These are phyloP conservation scores for Dendrobium catenatum DNA, from an alignment of 106 monocot genomes.

Conservation along the genomic window DNA sequence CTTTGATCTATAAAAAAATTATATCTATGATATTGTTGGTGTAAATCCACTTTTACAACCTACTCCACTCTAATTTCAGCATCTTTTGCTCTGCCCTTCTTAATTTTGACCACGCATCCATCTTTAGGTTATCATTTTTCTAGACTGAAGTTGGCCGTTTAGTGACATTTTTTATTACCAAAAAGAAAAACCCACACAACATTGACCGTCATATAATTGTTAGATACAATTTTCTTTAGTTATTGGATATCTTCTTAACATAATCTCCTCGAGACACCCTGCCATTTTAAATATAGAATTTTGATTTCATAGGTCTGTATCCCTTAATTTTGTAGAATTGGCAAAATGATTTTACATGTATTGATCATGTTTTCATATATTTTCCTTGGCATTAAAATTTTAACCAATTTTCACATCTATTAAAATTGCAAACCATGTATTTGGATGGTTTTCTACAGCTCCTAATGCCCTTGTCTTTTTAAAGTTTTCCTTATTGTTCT, in stretches of 20 bases:
- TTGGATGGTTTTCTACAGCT: background rate
- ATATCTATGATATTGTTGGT: no score
- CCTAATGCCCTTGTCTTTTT: background rate
- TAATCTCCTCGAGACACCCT: background rate
- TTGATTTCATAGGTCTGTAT: background rate
- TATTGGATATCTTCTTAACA: background rate
- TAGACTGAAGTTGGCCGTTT: background rate
- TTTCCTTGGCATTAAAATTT: background rate
- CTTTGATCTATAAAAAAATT: no score
- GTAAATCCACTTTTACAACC: no score
- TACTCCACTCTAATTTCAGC: background rate
- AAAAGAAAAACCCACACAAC: background rate
- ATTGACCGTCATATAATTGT: background rate
- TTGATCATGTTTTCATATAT: background rate
- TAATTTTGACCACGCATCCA: background rate
- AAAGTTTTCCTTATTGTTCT: background rate
- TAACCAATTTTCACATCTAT: background rate
- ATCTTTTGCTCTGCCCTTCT: background rate
- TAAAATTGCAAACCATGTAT: background rate
- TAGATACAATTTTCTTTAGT: background rate
- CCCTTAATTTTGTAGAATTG: background rate
- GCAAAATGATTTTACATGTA: background rate
- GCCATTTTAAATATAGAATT: background rate
- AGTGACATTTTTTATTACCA: background rate
- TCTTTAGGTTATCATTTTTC: background rate